Conservation (phyloP, 2,329 filamentous ascomycete species). For the Didymella segeticola region DNA sequence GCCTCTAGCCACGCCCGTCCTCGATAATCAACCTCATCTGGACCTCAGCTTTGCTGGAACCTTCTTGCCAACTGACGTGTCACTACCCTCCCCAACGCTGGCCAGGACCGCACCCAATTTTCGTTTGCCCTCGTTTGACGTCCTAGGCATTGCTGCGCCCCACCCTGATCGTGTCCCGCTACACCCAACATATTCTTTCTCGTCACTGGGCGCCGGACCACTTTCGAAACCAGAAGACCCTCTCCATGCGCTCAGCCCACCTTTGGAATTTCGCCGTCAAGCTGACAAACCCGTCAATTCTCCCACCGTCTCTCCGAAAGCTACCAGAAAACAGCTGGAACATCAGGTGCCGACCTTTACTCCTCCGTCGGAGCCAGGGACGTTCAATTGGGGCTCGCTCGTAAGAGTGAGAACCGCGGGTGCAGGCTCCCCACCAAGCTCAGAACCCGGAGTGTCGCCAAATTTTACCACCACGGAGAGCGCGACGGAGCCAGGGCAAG, state of each 20-base stretch:
- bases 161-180: constrained; percentile 51
- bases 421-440: constrained; percentile 50
- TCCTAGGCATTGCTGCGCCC: constrained; percentile 58
- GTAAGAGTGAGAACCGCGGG: constrained; percentile 45
- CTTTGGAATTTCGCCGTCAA: constrained; percentile 27
- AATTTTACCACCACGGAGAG: constrained; percentile 30
- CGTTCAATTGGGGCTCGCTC: constrained; percentile 50
- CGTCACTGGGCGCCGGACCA: constrained; percentile 45
- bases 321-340: constrained; percentile 35
- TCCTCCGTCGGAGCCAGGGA: constrained; percentile 53
- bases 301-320: constrained; percentile 26
- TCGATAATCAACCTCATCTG: constrained; percentile 36
- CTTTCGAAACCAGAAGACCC: constrained; percentile 50
- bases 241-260: constrained; percentile 49
- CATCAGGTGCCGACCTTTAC: constrained; percentile 53
- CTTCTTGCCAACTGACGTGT: constrained; percentile 37
- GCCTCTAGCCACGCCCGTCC: constrained; percentile 33
- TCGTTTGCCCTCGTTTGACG: constrained; percentile 62
- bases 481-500: constrained; percentile 29
- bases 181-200: constrained; percentile 35
- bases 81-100: constrained; percentile 41
- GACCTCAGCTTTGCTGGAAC: constrained; percentile 34
- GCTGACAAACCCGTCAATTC: constrained; percentile 27
- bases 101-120: constrained; percentile 49
- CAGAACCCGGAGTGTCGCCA: constrained; percentile 46